A percentile compares a stretch with the other conserved stretches of the same genome.
These are phyloP conservation scores for Dioscorea zingiberensis DNA, from an alignment of 106 monocot genomes.

Conservation along the genomic window DNA sequence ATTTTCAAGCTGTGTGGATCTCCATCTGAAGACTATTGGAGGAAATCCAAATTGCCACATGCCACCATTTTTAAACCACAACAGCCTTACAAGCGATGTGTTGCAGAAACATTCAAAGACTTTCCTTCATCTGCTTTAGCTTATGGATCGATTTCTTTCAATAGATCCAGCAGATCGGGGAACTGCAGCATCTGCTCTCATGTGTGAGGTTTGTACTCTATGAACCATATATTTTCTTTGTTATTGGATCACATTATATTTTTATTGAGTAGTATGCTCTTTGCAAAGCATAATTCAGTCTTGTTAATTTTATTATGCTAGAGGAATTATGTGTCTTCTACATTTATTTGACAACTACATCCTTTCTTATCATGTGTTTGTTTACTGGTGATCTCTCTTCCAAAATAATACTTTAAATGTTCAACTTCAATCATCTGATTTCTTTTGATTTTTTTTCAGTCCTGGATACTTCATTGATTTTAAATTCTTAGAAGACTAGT, in stretches of 20 bases:
- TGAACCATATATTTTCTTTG: background rate
- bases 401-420: too few species aligned
- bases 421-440: too few species aligned
- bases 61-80: conserved; percentile 79
- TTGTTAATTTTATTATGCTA: too few species aligned
- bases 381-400: background rate
- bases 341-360: too few species aligned
- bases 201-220: conserved; percentile 37
- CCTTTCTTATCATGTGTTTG: background rate
- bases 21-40: conserved; percentile 75
- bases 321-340: too few species aligned
- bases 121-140: conserved; percentile 46
- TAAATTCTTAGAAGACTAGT: too few species aligned
- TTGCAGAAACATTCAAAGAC: conserved; percentile 54
- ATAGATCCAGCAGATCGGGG: conserved; percentile 62
- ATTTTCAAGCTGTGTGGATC: conserved; percentile 84
- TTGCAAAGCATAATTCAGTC: too few species aligned
- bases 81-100: conserved; percentile 57
- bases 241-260: too few species aligned
- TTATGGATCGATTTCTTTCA: conserved; percentile 58
- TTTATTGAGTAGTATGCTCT: too few species aligned
- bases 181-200: conserved; percentile 52
- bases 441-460: too few species aligned
- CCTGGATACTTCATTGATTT: too few species aligned
- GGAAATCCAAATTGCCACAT: conserved; percentile 64